phyloP scores from a whole-genome alignment of 345 rosid genomes.

The Salix udensis region DNA sequence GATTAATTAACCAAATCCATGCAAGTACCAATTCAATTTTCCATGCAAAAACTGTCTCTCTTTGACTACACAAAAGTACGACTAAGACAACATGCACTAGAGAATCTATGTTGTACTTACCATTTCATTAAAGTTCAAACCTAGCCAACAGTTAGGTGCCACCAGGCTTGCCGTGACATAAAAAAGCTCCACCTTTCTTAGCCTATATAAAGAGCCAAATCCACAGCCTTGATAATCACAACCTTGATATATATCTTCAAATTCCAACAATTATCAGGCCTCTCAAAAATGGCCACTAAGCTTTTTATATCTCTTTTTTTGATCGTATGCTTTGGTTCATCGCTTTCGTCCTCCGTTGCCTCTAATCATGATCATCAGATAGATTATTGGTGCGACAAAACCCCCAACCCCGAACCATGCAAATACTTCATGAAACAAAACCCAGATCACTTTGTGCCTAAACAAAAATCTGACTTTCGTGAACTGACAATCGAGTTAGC shows the following conservation, averaged over 20 bases:
- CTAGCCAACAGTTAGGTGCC: not conserved
- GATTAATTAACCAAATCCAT: not conserved
- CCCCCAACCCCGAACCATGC: constrained; percentile 71
- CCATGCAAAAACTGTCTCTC: not conserved
- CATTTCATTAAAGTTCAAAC: not conserved
- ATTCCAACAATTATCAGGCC: not conserved
- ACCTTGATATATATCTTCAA: not conserved
- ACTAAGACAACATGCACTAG: not conserved
- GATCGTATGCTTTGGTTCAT: constrained; percentile 6
- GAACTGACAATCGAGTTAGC: constrained; percentile 42
- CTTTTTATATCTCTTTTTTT: constrained; percentile 9
- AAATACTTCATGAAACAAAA: constrained; percentile 41
- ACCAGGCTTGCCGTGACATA: not conserved
- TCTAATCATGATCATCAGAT: constrained; percentile 8
- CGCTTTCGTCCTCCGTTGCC: constrained; percentile 22
- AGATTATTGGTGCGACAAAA: constrained; percentile 62
- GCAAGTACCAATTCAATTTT: not conserved
- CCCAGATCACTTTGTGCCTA: constrained; percentile 28
- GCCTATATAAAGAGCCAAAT: constrained; percentile 4
- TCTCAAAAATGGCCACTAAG: constrained; percentile 18
- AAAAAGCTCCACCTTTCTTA: not conserved
- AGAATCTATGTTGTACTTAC: not conserved
- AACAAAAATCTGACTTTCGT: constrained; percentile 42
- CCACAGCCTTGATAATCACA: not conserved
- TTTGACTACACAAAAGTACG: not conserved